phyloP scores from a whole-genome alignment of 352 stramenopile genomes.

The Saprolegnia parasitica region DNA sequence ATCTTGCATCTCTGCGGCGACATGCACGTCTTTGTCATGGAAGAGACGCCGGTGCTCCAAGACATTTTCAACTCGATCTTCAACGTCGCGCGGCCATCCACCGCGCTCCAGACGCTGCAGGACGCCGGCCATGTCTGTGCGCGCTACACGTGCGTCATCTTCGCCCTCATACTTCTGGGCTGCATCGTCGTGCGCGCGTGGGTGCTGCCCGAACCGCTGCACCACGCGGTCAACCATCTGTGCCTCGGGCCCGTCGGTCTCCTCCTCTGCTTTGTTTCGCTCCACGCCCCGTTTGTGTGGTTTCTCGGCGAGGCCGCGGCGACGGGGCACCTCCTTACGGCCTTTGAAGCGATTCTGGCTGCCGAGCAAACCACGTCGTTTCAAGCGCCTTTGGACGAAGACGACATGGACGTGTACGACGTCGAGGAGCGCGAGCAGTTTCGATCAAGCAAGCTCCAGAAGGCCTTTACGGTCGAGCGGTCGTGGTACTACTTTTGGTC shows the following conservation, averaged over 20 bases:
- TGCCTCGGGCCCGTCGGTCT: conserved; percentile 66
- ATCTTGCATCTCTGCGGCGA: conserved; percentile 77
- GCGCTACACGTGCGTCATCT: conserved; percentile 61
- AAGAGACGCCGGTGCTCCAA: conserved; percentile 71
- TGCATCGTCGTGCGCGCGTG: conserved; percentile 63
- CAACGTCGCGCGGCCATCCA: conserved; percentile 58
- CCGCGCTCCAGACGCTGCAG: conserved; percentile 75
- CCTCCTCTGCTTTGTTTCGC: conserved; percentile 81
- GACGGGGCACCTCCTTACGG: conserved; percentile 66
- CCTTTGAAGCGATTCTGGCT: conserved; percentile 61
- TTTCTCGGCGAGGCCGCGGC: conserved; percentile 71
- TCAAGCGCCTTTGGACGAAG: conserved; percentile 24
- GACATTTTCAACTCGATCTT: conserved; percentile 80
- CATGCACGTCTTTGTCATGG: conserved; percentile 83
- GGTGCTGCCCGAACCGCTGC: conserved; percentile 61
- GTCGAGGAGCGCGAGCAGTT: conserved; percentile 79
- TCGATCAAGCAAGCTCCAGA: conserved; percentile 61
- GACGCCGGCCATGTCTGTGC: conserved; percentile 46
- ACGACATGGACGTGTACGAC: conserved; percentile 59
- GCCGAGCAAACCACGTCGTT: conserved; percentile 31
- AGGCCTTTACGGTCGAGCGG: conserved; percentile 53
- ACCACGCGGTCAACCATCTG: conserved; percentile 65
- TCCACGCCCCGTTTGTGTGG: conserved; percentile 73
- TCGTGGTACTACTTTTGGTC: conserved; percentile 73
- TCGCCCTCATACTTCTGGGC: conserved; percentile 58